Evolutionary conservation across 352 stramenopile species (phyloP), one percentile per base, ranked within the genome.

Genomic region (Plasmopara viticola): DNA sequence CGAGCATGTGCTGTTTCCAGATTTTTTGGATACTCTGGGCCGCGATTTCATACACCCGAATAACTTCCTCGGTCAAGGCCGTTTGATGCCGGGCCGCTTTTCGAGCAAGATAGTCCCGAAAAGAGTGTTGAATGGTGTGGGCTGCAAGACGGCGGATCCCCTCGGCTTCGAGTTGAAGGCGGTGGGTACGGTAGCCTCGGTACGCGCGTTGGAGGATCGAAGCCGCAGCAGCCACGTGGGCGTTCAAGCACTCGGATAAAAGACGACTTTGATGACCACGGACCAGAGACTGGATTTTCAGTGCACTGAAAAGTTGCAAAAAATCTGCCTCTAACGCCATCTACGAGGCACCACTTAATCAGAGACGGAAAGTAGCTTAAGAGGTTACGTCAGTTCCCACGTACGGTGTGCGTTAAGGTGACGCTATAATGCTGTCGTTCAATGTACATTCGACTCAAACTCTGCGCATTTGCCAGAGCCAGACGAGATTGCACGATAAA

Each of bases 281-380:
- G 7, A 75, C 78, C 7, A 87, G 45, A 2, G 79, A 71, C 33
- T 90, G 79, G 31, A 90, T 80, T 52, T 84, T 84, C 12, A 70
- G 71, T 2, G 62, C 66, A 25, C 70, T 68, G 6, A 84, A 42
- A 12, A 71, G 45, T 44, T 86, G 67, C 8, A 85, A 49, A 55
- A 85, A 83, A 2, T 49, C 25, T 15, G 69, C 60, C 44, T 86
- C 72, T 28, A 64, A 55, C 5, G 44, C 48, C 44, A 72, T 39
- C 74, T 85, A 44, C 9, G 12, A 44, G 40, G 14, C 47, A 43
- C 39, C 31, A 42, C 48, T 44, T n/a, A 53, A 34, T 13, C n/a
- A 58, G 20, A 25, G 20, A 25, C 20, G 20, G 1, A 3, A 25
- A 25, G 1, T 25, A 25, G 20, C 20, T 1, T 25, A 3, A 25